Evolutionary conservation across 148 eudicot genomes (phyloP), one percentile per base, ranked within the genome.

Genomic region (Rhododendron kiyosumense): DNA sequence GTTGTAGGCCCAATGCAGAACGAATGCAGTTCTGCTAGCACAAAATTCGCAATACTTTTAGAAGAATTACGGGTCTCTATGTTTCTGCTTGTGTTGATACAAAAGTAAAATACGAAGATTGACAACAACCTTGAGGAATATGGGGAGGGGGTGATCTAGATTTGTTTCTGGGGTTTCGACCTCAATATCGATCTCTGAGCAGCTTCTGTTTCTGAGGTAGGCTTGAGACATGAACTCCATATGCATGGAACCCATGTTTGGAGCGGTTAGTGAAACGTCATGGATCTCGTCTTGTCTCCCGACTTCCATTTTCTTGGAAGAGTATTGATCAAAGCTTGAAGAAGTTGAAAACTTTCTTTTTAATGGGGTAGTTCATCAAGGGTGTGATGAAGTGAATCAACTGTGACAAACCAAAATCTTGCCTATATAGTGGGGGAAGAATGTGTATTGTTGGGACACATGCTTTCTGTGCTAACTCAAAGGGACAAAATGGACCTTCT

Each of bases 211-310:
- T 81, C 92, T 91, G 15, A 89, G 83, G 84, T 92, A 95, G 52
- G 94, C 89, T 86, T 93, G 95, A 30, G 98, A 90, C 92, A 94
- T 90, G 89, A 95, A 91, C 79, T 95, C 98, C 22, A 94, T 84
- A 87, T 87, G 93, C 84, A 93, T 98, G 74, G 91, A 95, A 95
- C 20, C 98, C 93, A 86, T 89, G 94, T 83, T 92, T 91, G 20
- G 93, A 92, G 84, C 94, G 88, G 83, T 91, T 90, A 49, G 46
- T 20, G 79, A 38, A 75, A 38, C 3, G 71, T 93, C 95, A 36
- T 78, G 49, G 18, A 92, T 93, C 34, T 97, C 98, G 52, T 88
- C 89, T 69, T 85, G 88, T 59, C 89, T 88, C 45, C 85, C 90
- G 61, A 77, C 85, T 86, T 93, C 95, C 96, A 93, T 93, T 48